Evolutionary conservation across 83 land plant genomes (phyloP), one percentile per base, ranked within the genome.

Genomic region (Thuja plicata): DNA sequence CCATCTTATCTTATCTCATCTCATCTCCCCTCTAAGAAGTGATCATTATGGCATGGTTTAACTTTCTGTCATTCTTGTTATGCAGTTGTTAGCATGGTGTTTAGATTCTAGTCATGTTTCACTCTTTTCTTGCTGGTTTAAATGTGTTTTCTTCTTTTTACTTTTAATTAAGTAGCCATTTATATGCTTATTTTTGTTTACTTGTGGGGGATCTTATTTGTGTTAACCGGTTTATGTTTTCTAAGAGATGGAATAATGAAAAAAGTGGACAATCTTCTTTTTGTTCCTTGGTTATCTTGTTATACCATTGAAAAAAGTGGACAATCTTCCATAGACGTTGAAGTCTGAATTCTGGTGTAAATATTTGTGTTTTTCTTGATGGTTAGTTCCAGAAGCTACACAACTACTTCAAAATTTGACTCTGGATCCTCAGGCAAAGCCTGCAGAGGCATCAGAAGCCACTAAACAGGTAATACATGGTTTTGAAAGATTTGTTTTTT

Each of bases 381-480:
- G 38, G 41, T 5, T 12, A 5, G 3, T 60, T 79, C n/a, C 88
- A 93, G 96, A 95, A 94, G 89, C 95, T 85, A 41, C 96, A 70
- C 91, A 92, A 27, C 70, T 93, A 83, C 88, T 95, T 35, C 92
- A 92, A 85, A 95, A 91, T 43, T 38, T 94, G 86, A 88, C 96
- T 1, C 89, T 95, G 57, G 96, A 95, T 70, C 86, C 95, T 0
- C 88, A 95, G 83, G 0, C 91, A 17, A 94, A 92, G 77, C 84
- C 87, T 4, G 15, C 86, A 30, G 94, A 93, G 55, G 82, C 57
- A 6, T 38, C 89, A 3, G 94, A 91, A 15, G 62, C 83, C 0
- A 60, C 78, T 15, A 94, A 92, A 52, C 90, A 92, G 93, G 92
- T 92, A 81, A 9, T 71, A 78, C 17, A 3, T 60, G 12, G 32